These are phyloP conservation scores for Yamadazyma songkhlaensis DNA, from an alignment of 1,139 yeast species.

Conservation along the genomic window DNA sequence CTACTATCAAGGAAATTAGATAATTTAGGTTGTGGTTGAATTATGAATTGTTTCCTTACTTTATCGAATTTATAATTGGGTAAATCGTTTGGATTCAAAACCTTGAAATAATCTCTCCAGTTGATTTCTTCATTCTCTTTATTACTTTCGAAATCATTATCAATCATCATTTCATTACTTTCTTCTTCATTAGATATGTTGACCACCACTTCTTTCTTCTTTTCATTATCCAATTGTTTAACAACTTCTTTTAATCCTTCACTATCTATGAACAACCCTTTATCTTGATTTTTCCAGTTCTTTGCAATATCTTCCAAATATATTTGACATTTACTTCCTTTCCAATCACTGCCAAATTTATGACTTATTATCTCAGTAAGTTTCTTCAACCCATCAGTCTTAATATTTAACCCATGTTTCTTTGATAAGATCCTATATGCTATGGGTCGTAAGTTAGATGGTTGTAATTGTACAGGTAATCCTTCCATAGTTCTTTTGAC, in stretches of 20 bases:
- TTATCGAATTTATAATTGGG: constrained; percentile 66
- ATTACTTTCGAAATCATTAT: constrained; percentile 14
- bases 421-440: constrained; percentile 89
- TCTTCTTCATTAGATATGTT: constrained; percentile 10
- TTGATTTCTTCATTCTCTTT: constrained; percentile 30
- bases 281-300: constrained; percentile 83
- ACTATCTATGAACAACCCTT: constrained; percentile 83
- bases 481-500: constrained; percentile 6
- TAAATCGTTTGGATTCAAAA: constrained; percentile 64
- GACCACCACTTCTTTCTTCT: constrained; percentile 13
- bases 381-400: constrained; percentile 74
- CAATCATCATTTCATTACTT: constrained; percentile 8
- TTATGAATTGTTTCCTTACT: constrained; percentile 61
- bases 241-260: constrained; percentile 63
- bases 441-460: constrained; percentile 82
- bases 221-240: constrained; percentile 38
- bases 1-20: constrained; percentile 19
- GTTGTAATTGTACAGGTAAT: constrained; percentile 73
- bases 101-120: constrained; percentile 73
- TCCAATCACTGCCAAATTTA: constrained; percentile 85
- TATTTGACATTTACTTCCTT: constrained; percentile 60
- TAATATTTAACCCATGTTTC: constrained; percentile 87
- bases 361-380: constrained; percentile 73
- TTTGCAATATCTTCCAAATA: constrained; percentile 79
- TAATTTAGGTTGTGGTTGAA: constrained; percentile 17